Evolutionary conservation across 2,329 filamentous ascomycete species (phyloP).

Genomic region (Pseudogymnoascus sp.): DNA sequence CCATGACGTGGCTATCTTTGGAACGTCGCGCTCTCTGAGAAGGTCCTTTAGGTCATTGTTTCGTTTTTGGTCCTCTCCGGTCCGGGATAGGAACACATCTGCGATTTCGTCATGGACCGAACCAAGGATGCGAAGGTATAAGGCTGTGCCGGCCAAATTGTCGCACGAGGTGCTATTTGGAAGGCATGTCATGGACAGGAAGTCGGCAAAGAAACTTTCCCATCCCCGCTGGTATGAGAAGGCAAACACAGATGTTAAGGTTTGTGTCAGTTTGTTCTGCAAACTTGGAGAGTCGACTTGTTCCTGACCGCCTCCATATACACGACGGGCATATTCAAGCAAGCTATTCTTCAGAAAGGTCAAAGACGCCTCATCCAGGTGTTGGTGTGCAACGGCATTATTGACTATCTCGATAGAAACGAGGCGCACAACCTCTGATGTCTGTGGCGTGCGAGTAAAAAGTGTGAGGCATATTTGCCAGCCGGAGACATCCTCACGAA

Average conservation of each 20-base stretch:
- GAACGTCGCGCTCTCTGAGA: slow-evolving; percentile 76
- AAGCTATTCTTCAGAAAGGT: slow-evolving; percentile 71
- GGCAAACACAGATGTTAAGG: slow-evolving; percentile 86
- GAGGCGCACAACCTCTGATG: slow-evolving; percentile 77
- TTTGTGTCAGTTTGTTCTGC: slow-evolving; percentile 96
- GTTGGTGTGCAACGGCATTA: slow-evolving; percentile 73
- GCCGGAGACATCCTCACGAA: slow-evolving; percentile 72
- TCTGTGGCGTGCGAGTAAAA: slow-evolving; percentile 68
- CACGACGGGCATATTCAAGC: slow-evolving; percentile 69
- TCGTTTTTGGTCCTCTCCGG: slow-evolving; percentile 69
- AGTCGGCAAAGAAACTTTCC: slow-evolving; percentile 86
- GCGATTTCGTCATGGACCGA: slow-evolving; percentile 97
- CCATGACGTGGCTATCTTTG: slow-evolving; percentile 83
- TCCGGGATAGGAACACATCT: slow-evolving; percentile 75
- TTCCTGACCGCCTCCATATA: slow-evolving; percentile 53
- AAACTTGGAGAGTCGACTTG: slow-evolving; percentile 64
- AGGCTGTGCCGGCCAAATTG: slow-evolving; percentile 66
- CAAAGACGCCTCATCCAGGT: slow-evolving; percentile 65
- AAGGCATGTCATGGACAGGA: slow-evolving; percentile 63
- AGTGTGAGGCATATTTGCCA: slow-evolving; percentile 86
- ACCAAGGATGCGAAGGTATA: slow-evolving; percentile 81
- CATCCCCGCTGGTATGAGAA: slow-evolving; percentile 78
- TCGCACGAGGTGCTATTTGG: slow-evolving; percentile 52
- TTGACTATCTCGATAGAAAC: slow-evolving; percentile 90
- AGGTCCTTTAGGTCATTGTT: slow-evolving; percentile 89